Evolutionary conservation across 75 land plant species (phyloP), one percentile per base, ranked within the genome.

Genomic region (Pinus taeda): DNA sequence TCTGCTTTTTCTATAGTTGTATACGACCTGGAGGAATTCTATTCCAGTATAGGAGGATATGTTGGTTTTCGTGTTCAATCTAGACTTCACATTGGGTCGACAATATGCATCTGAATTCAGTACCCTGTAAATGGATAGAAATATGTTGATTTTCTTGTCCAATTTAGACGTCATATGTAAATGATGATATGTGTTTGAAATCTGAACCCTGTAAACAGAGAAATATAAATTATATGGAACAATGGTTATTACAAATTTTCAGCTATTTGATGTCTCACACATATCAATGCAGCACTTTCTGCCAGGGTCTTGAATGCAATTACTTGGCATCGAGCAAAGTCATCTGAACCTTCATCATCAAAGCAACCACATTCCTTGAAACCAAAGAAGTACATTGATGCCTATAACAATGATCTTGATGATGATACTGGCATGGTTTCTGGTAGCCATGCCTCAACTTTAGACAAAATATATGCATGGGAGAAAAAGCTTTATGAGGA

Each of bases 401-500:
- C 60, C 29, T 64, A 49, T 79, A 29, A 33, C 18, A 39, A 76
- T 30, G 80, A 64, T 26, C 65, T 66, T 70, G 81, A 78, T 24
- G 89, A 84, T 75, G 90, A 80, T 14, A 62, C 71, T 78, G 87
- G 86, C 24, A 74, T 80, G 82, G 83, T 77, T 75, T 69, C 82
- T 77, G 78, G 79, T 37, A 88, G 86, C 74, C 93, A 95, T 67
- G 88, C 95, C 22, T 78, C 88, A 36, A 90, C 88, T 42, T 73
- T 97, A 76, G 99, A 95, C 15, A 81, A 89, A 81, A 74, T 97
- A 24, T 91, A 87, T 83, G 91, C 80, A 20, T 97, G 99, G 98
- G 99, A 97, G 81, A 90, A 93, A 82, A 97, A 95, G 77, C 87
- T 97, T 33, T 93, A 88, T 67, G 85, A 88, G 57, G 98, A 97